Conservation (phyloP, 2,329 filamentous ascomycete genomes). For the Microdochium nivale region DNA sequence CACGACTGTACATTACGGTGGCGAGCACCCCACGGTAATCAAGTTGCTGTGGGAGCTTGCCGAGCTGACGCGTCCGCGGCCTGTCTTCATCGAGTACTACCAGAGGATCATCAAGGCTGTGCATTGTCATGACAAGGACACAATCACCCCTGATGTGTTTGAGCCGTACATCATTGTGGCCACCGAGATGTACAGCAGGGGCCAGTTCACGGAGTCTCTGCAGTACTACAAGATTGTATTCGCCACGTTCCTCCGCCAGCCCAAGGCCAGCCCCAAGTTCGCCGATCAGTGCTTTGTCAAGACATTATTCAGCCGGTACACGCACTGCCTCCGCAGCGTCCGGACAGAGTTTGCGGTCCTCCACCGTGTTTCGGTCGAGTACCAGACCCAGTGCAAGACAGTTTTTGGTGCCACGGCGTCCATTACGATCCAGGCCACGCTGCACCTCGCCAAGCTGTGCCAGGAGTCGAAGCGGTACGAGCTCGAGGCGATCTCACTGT, state of each 20-base stretch:
- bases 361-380: slow-evolving; percentile 23
- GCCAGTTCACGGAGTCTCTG: slow-evolving; percentile 25
- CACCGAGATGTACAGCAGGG: slow-evolving; percentile 26
- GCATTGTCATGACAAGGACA: slow-evolving; percentile 20
- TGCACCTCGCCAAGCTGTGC: slow-evolving; percentile 24
- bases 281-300: slow-evolving; percentile 22
- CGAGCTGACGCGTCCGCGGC: slow-evolving; percentile 23
- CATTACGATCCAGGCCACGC: slow-evolving; percentile 25
- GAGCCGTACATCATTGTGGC: slow-evolving; percentile 26
- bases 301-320: slow-evolving; percentile 23
- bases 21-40: slow-evolving; percentile 23
- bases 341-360: slow-evolving; percentile 20
- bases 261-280: slow-evolving; percentile 22
- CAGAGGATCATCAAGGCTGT: slow-evolving; percentile 23
- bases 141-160: slow-evolving; percentile 25
- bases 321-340: slow-evolving; percentile 22
- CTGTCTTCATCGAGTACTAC: slow-evolving; percentile 27
- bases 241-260: slow-evolving; percentile 24
- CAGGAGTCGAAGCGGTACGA: slow-evolving; percentile 26
- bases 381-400: slow-evolving; percentile 21
- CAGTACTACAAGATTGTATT: slow-evolving; percentile 23
- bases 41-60: slow-evolving; percentile 25
- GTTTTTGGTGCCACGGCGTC: slow-evolving; percentile 23
- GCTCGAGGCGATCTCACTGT: slow-evolving; percentile 22
- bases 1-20: slow-evolving; percentile 23